A percentile compares a stretch with the other conserved stretches of the same genome.
These are phyloP conservation scores for Primulina huaijiensis DNA, from an alignment of 257 asterid genomes.

Conservation along the genomic window DNA sequence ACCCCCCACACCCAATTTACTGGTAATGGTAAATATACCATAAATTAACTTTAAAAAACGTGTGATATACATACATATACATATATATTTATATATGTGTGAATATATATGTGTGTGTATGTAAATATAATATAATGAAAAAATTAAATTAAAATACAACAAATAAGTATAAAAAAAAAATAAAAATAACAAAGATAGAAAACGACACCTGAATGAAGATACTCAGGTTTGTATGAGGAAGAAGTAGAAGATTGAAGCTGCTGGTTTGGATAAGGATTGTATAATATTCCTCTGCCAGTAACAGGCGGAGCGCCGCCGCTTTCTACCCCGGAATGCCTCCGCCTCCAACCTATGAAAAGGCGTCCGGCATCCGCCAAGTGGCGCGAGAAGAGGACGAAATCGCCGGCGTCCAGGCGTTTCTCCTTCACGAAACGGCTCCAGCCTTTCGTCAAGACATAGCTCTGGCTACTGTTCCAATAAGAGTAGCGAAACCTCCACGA, in stretches of 20 bases:
- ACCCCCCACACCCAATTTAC: too few species aligned
- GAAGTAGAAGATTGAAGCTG: constrained; percentile 31
- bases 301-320: constrained; percentile 21
- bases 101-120: too few species aligned
- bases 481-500: constrained; percentile 84
- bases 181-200: neutral
- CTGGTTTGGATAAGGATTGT: constrained; percentile 44
- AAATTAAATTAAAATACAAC: too few species aligned
- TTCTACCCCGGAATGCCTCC: constrained; percentile 32
- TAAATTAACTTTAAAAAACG: too few species aligned
- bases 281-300: constrained; percentile 22
- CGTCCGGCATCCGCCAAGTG: constrained; percentile 57
- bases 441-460: constrained; percentile 88
- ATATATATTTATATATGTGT: too few species aligned
- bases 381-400: constrained; percentile 59
- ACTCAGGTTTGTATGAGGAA: constrained; percentile 48
- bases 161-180: too few species aligned
- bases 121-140: too few species aligned
- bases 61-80: too few species aligned
- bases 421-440: constrained; percentile 98
- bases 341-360: constrained; percentile 77
- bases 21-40: too few species aligned
- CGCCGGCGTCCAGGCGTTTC: constrained; percentile 82
- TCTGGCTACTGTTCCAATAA: constrained; percentile 94
- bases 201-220: constrained; percentile 60